A percentile compares a stretch with the other conserved stretches of the same genome.
These are phyloP conservation scores for Backusella psychrophila DNA, from an alignment of 192 early-diverging fungal species.

Conservation along the genomic window DNA sequence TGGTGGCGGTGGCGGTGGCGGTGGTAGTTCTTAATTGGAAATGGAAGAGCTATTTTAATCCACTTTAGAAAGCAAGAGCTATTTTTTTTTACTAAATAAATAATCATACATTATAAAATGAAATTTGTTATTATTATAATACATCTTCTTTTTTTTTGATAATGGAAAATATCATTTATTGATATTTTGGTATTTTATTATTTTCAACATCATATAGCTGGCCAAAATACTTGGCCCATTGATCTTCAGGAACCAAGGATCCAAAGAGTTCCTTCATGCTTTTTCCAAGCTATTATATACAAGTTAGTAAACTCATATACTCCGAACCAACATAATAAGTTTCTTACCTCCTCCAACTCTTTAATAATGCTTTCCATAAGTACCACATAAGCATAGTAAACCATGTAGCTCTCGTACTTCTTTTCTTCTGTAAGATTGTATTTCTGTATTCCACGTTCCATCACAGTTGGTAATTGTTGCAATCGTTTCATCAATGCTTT, in stretches of 20 bases:
- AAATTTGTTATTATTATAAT: neutral
- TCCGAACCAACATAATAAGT: neutral
- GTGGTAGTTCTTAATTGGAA: neutral
- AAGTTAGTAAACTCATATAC: neutral
- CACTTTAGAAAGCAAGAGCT: neutral
- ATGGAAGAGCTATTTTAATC: neutral
- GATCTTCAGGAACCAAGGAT: neutral
- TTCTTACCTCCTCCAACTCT: constrained; percentile 55
- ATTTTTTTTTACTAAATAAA: neutral
- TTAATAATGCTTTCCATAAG: constrained; percentile 73
- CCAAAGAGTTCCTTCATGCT: constrained; percentile 18
- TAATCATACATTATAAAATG: neutral
- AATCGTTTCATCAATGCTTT: constrained; percentile 57
- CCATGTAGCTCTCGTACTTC: constrained; percentile 61
- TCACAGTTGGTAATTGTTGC: constrained; percentile 50
- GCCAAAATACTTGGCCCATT: constrained; percentile 9
- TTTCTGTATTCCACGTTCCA: constrained; percentile 31
- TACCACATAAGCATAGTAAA: constrained; percentile 75
- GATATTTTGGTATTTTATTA: neutral
- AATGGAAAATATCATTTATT: neutral
- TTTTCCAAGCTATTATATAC: constrained; percentile 1
- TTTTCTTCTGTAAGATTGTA: constrained; percentile 13
- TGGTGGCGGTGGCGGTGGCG: neutral
- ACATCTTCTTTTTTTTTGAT: neutral
- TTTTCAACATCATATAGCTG: neutral